Percentiles rank a stretch among this genome's conserved stretches.
These are phyloP conservation scores for Begonia masoniana DNA, from an alignment of 306 rosid genomes.

Conservation along the genomic window DNA sequence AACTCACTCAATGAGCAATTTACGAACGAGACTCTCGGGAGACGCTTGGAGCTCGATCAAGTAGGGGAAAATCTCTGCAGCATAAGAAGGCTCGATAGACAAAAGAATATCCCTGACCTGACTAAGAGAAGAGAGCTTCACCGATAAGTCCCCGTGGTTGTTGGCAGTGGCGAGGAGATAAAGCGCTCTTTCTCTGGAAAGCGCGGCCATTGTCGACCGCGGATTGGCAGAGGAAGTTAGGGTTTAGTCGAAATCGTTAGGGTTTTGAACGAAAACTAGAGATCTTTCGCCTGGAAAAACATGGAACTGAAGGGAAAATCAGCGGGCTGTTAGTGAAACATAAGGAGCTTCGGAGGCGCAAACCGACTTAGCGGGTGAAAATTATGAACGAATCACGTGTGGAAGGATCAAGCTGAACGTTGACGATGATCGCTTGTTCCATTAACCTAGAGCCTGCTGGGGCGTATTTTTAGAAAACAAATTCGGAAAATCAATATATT, in stretches of 20 bases:
- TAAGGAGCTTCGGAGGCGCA: background rate
- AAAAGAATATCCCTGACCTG: constrained; percentile 65
- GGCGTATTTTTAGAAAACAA: too few relatives aligned
- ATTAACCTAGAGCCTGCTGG: too few relatives aligned
- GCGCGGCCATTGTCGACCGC: constrained; percentile 43
- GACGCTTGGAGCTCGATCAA: constrained; percentile 80
- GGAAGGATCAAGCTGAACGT: too few relatives aligned
- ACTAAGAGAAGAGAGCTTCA: constrained; percentile 60
- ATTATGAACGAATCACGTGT: too few relatives aligned
- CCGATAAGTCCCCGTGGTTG: constrained; percentile 86
- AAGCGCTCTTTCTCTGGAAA: constrained; percentile 55
- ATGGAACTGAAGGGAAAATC: background rate
- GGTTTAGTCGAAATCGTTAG: constrained; percentile 9
- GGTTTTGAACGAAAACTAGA: constrained; percentile 20
- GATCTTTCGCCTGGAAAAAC: background rate
- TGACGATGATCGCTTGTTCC: too few relatives aligned
- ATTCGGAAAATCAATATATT: too few relatives aligned
- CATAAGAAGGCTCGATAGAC: constrained; percentile 51
- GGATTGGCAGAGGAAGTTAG: background rate
- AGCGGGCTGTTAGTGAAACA: background rate
- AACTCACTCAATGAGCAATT: constrained; percentile 68
- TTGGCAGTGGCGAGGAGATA: constrained; percentile 86
- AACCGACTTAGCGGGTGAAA: too few relatives aligned
- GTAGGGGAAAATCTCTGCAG: constrained; percentile 73
- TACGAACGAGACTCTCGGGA: constrained; percentile 66